Base-by-base conservation (phyloP, 768 basidiomycete genomes). In the Mycena venus region DNA sequence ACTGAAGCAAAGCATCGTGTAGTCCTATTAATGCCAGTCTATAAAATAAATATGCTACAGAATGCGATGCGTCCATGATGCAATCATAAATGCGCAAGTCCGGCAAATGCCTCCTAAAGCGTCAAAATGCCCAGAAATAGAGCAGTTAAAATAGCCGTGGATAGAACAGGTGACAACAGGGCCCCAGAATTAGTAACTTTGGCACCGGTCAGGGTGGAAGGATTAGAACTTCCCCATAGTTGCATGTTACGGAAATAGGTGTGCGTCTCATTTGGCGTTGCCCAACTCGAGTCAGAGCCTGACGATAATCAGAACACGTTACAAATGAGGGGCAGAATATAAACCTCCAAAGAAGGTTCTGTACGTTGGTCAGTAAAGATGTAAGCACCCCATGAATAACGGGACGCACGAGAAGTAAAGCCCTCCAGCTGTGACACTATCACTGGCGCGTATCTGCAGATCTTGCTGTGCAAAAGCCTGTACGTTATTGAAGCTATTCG, bases 271-370 rank as follows among this genome's bases (percentile, higher is more conserved):
- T 86, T 82, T 7, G 93, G 90, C 0, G 94, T 92, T 27, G 93
- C 93, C 94, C 93, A 97, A 40, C 88, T 88, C 5, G 84, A 69
- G 78, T 97, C 94, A 71, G 87, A 87, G 27, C 93, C 91, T 90
- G 75, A 49, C 34, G 42, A 38, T 59, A 21, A 71, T 82, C 61
- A 78, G 75, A 21, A n/a, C 36, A 29, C n/a, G 29, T 53, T 5
- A 40, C 49, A 11, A 29, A 63, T 51, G 25, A 60, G 40, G 19
- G 34, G 29, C 34, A 63, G 32, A 8, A 21, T n/a, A 72, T 71
- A 80, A 75, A 85, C 94, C 95, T 83, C 95, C 95, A 79, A 95
- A 96, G 85, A 96, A 96, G 25, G 94, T 95, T 38, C 93, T 94
- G 73, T 11, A 58, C 7, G 59, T 17, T 31, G 34, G 14, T 68